Evolutionary conservation across 1,284 basidiomycete species (phyloP), one percentile per base, ranked within the genome.

Genomic region (Trichosporon coremiiforme): DNA sequence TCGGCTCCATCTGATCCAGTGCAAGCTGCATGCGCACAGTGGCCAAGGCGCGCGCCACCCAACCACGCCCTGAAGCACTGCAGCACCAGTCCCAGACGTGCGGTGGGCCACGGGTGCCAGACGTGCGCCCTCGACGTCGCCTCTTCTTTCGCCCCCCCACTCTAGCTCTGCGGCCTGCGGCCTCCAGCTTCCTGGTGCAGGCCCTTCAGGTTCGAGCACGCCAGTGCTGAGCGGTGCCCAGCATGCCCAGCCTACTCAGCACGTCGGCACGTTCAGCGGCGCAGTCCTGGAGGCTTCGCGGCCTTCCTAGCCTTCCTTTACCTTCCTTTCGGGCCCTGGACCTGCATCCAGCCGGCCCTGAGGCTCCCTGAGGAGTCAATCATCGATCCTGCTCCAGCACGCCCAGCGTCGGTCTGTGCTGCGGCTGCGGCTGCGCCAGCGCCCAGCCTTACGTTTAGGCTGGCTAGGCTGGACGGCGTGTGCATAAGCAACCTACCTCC

Each of bases 341-440:
- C 50, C 22, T 53, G 41, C 50, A 25, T 53, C 50, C 50, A 53
- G 22, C 20, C 33, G 33, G 33, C 50, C 50, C 50, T 53, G 50
- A 10, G 22, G 22, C 50, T 22, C 50, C 50, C 50, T 53, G 50
- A 10, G 22, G 22, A 20, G 20, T 53, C 50, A 53, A 53, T 53
- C 50, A 53, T 25, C 25, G 50, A 53, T 53, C 50, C 22, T 25
- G 50, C 50, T 53, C 50, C 50, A 53, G 50, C 50, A 38, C 36
- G 36, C 36, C 36, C 36, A 38, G 50, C 15, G n/a, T 53, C 50
- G 50, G 50, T 53, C 50, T 53, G 50, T 53, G 50, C 50, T 53
- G 50, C 50, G 50, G 50, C 20, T 53, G 50, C 50, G n/a, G 20
- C 50, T 25, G 20, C 50, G n/a, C 50, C 50, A 25, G 25, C 25